phyloP scores from a whole-genome alignment of 331 rosid genomes.

The Quercus lobata region DNA sequence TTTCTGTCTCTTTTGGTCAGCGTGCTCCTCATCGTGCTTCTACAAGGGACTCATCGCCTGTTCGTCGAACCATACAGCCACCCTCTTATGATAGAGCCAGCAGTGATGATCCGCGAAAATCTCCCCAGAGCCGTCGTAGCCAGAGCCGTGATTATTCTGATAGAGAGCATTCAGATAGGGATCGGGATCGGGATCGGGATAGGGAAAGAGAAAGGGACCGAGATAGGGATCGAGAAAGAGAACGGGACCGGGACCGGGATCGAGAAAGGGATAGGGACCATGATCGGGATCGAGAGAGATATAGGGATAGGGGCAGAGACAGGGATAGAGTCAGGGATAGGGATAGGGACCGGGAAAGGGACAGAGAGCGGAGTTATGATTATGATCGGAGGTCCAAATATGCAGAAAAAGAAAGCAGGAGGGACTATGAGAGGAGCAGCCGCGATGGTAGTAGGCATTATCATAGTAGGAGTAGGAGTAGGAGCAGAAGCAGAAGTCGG shows the following conservation, averaged over 20 bases:
- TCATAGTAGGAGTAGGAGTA: slow-evolving; percentile 65
- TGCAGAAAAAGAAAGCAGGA: slow-evolving; percentile 59
- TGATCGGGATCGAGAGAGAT: slow-evolving; percentile 13
- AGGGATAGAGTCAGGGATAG: slow-evolving; percentile 35
- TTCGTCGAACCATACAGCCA: slow-evolving; percentile 66
- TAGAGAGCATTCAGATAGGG: slow-evolving; percentile 47
- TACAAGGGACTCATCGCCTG: slow-evolving; percentile 94
- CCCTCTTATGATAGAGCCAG: slow-evolving; percentile 50
- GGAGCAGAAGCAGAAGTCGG: slow-evolving; percentile 73
- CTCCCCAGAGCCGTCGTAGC: slow-evolving; percentile 54
- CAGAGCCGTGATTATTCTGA: slow-evolving; percentile 81
- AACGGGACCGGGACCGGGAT: neutral
- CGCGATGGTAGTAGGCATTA: slow-evolving; percentile 41
- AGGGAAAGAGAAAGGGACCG: slow-evolving; percentile 24
- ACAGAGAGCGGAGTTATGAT: slow-evolving; percentile 56
- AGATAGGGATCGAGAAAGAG: slow-evolving; percentile 22
- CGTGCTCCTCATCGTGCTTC: slow-evolving; percentile 99
- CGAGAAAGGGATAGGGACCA: slow-evolving; percentile 14
- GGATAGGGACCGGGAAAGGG: slow-evolving; percentile 32
- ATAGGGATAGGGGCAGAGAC: slow-evolving; percentile 27
- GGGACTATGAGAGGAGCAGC: slow-evolving; percentile 47
- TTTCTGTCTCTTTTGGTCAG: slow-evolving; percentile 97
- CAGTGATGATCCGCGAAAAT: slow-evolving; percentile 45
- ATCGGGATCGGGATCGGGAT: slow-evolving; percentile 1
- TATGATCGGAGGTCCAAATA: slow-evolving; percentile 52